phyloP scores from a whole-genome alignment of 2,329 filamentous ascomycete genomes.

The Cercospora sp. region DNA sequence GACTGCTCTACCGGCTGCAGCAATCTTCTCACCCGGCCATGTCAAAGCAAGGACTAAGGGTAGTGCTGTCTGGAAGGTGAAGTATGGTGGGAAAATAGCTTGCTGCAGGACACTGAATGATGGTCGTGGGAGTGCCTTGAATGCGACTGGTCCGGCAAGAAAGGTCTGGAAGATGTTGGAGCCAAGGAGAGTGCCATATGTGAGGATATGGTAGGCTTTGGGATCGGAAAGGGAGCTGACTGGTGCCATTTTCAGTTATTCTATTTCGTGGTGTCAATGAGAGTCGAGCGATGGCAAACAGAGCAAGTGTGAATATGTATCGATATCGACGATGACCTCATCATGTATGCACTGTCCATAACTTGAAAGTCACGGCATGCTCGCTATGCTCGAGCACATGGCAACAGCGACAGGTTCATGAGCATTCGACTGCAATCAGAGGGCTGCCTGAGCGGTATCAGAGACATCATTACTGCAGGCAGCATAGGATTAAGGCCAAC shows the following conservation, averaged over 20 bases:
- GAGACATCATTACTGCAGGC: not conserved
- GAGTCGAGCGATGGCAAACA: not conserved
- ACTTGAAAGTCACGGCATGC: no score
- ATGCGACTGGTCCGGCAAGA: conserved; percentile 70
- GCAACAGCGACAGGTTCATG: not conserved
- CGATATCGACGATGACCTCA: not conserved
- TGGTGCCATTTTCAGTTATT: conserved; percentile 43
- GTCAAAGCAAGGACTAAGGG: conserved; percentile 75
- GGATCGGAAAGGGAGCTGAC: conserved; percentile 58
- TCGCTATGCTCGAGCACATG: not conserved
- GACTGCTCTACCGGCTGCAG: conserved; percentile 27
- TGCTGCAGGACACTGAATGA: conserved; percentile 81
- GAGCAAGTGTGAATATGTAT: not conserved
- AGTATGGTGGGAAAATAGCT: conserved; percentile 84
- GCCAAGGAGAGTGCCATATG: conserved; percentile 78
- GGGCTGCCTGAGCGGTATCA: not conserved
- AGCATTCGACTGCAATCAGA: not conserved
- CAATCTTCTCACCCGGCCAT: conserved; percentile 63
- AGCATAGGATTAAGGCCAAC: not conserved
- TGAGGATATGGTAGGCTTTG: conserved; percentile 76
- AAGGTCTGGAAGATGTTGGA: conserved; percentile 88
- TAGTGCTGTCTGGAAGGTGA: conserved; percentile 74
- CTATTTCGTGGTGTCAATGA: not conserved
- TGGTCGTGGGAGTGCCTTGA: conserved; percentile 71
- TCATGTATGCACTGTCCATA: not conserved